Percentiles rank a stretch among this genome's conserved stretches.
phyloP scores from a whole-genome alignment of 2,329 filamentous ascomycete species.

The Teratosphaeria epicoccoides region DNA sequence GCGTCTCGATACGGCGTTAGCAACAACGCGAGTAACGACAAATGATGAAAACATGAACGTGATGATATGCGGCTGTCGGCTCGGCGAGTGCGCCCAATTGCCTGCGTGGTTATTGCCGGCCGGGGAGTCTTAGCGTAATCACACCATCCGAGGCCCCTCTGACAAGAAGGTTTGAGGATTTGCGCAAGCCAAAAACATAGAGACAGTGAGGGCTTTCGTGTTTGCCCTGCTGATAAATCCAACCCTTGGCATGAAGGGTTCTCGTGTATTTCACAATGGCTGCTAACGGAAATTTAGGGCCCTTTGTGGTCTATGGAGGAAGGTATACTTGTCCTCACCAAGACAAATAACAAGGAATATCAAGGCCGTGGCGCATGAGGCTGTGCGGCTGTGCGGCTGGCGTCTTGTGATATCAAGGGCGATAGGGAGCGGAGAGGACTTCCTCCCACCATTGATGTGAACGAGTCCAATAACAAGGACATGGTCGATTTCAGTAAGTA shows the following conservation, averaged over 20 bases:
- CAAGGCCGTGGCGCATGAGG: background rate
- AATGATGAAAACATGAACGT: background rate
- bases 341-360: background rate
- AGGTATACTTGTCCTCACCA: background rate
- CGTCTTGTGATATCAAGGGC: background rate
- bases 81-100: background rate
- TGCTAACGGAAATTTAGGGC: background rate
- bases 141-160: background rate
- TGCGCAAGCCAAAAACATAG: background rate
- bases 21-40: background rate
- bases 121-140: background rate
- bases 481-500: constrained; percentile 1
- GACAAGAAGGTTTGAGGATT: background rate
- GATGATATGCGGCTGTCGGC: background rate
- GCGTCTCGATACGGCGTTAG: background rate
- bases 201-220: background rate
- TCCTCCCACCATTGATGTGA: background rate
- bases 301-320: background rate
- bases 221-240: background rate
- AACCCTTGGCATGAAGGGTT: background rate
- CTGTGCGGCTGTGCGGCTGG: background rate
- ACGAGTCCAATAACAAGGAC: background rate
- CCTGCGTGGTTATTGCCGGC: too few relatives aligned
- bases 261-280: background rate
- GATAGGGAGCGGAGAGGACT: background rate